Base-by-base conservation (phyloP, 352 stramenopile genomes). In the Phytophthora ohioensis region DNA sequence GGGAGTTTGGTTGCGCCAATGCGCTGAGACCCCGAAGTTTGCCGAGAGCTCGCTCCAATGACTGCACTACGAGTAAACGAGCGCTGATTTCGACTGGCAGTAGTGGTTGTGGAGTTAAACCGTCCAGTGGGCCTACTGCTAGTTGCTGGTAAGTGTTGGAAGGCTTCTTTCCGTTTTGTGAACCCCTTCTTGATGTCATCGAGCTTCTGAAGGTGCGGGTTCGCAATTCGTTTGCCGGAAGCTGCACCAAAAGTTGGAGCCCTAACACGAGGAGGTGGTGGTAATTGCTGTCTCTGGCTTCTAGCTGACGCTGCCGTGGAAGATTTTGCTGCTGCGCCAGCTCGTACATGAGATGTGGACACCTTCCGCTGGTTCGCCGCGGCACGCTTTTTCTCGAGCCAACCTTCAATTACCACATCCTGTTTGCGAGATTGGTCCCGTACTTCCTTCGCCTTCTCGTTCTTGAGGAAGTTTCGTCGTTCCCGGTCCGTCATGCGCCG, bases 331-430 rank as follows among this genome's bases (percentile, higher is more conserved):
- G 55, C 43, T 64, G 52, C 39, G 8, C 57, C 47, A 41, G 55
- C 51, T 36, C 74, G 71, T 0, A 76, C 69, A 31, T 82, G 79
- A 9, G 73, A 76, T 15, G 57, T 84, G 13, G 72, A 48, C 2
- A 49, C 67, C 59, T 88, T 89, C 15, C 84, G 81, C 49, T 92
- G 82, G 27, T 72, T 81, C 2, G 82, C 82, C 0, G 85, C 85
- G 11, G 87, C 76, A 0, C 78, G 73, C 71, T 91, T 92, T 57
- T 87, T 88, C 36, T 90, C 81, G 46, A 92, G 78, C 85, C 85
- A 92, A 10, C 76, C 80, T 49, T 90, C 81, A 78, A 92, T 91
- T 10, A 92, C 81, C 17, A 92, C 73, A 49, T 92, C 85, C 57
- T 92, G 85, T 54, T 91, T 90, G 10, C 67, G 68, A 31, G 69